Evolutionary conservation across 1,284 basidiomycete species (phyloP), one percentile per base, ranked within the genome.

Genomic region (Cryptococcus amylolentus): DNA sequence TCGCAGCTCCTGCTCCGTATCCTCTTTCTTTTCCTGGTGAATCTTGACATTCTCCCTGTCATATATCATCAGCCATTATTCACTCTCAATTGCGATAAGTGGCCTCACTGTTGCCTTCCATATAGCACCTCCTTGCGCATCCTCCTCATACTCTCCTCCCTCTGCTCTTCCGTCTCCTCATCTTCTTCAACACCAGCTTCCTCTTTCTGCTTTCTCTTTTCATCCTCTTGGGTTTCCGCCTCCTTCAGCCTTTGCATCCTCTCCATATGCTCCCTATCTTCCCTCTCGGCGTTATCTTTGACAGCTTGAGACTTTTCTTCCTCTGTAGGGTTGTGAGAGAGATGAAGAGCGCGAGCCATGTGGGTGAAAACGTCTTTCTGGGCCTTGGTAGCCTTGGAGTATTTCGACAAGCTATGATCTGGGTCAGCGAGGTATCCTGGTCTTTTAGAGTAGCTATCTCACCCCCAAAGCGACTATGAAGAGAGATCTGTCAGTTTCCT

Each of bases 391-490:
- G 70, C 51, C 16, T 54, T 51, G 49, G 69, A 68, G 56, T 77
- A 77, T 59, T 76, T 75, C 47, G 75, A 70, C 38, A 78, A 63
- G 5, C 70, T 73, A 31, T 60, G 52, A 31, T 18, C 26, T n/a
- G 12, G 13, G 51, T 53, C 27, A 53, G 51, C 27, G 9, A 2
- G n/a, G 14, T 16, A 8, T 18, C 35, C n/a, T 49, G 40, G 38
- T 14, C 46, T 10, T 39, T 38, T 26, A 44, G 49, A 16, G 28
- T 16, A 31, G n/a, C n/a, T 12, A 20, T 23, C 61, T 55, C 26
- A 59, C 61, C 57, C 65, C 63, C 64, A 61, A 41, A 65, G 48
- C 18, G 59, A 54, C 61, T 62, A 44, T 14, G 44, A 35, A 44
- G 23, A 10, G 18, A 8, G 18, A 1, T 37, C 6, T 5, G 40